Evolutionary conservation across 73 alveolate genomes (phyloP).

Genomic region (Stentor coeruleus): DNA sequence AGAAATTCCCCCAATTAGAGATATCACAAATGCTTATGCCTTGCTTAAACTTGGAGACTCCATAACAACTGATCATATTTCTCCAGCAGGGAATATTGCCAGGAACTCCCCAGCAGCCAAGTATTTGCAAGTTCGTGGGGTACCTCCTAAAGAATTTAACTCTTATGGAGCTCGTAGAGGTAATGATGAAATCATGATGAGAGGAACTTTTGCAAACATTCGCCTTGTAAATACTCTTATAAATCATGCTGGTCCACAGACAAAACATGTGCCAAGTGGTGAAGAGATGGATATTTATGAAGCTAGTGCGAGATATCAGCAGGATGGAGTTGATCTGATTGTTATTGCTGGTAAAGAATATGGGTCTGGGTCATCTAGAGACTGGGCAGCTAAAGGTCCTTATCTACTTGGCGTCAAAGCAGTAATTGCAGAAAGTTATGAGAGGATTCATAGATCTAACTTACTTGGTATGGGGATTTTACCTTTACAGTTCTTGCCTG

Average conservation of each 20-base stretch:
- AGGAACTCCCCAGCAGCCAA: constrained; percentile 85
- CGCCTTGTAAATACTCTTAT: constrained; percentile 81
- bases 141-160: constrained; percentile 74
- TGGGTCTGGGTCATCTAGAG: constrained; percentile 93
- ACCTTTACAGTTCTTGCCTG: constrained; percentile 66
- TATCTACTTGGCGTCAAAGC: constrained; percentile 76
- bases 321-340: constrained; percentile 62
- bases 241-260: constrained; percentile 73
- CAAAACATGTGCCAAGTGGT: constrained; percentile 74
- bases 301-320: constrained; percentile 67
- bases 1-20: constrained; percentile 41
- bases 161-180: constrained; percentile 92
- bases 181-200: constrained; percentile 90
- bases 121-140: constrained; percentile 67
- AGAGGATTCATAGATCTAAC: constrained; percentile 85
- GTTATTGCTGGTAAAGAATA: constrained; percentile 90
- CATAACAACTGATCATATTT: constrained; percentile 89
- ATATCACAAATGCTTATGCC: constrained; percentile 62
- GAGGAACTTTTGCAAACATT: constrained; percentile 92
- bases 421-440: constrained; percentile 79
- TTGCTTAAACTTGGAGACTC: constrained; percentile 81
- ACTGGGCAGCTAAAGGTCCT: constrained; percentile 97
- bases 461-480: constrained; percentile 86
- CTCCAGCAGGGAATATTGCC: constrained; percentile 93
- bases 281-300: constrained; percentile 76